A percentile compares a stretch with the other conserved stretches of the same genome.
phyloP scores from a whole-genome alignment of 179 eudicot genomes.

The Nepenthes alata region DNA sequence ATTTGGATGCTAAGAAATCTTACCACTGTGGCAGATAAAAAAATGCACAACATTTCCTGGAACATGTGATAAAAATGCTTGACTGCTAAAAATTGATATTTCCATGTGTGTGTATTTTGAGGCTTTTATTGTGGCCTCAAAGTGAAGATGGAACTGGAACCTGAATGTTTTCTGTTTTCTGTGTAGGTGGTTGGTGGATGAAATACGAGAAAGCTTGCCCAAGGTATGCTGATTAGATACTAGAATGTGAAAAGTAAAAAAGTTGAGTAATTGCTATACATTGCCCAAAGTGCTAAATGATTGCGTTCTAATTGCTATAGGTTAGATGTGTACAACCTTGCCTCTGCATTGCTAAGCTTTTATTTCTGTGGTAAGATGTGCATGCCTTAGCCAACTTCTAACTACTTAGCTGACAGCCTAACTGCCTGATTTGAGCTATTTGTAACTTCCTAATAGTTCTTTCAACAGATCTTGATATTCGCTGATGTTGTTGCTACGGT shows the following conservation, averaged over 20 bases:
- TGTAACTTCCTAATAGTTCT: too few species aligned
- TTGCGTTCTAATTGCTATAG: too few species aligned
- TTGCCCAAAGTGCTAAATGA: too few species aligned
- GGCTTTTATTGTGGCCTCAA: background rate
- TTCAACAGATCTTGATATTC: too few species aligned
- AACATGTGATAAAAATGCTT: background rate
- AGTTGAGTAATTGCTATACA: background rate
- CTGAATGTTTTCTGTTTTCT: constrained; percentile 3
- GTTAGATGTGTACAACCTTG: too few species aligned
- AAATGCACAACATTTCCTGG: too few species aligned
- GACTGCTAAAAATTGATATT: background rate
- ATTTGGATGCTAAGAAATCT: background rate
- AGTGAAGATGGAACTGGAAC: background rate
- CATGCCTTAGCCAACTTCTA: too few species aligned
- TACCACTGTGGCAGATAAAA: background rate
- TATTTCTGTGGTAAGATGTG: too few species aligned
- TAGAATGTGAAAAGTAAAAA: background rate
- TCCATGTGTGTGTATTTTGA: background rate
- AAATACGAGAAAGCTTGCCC: constrained; percentile 77
- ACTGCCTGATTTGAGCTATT: too few species aligned
- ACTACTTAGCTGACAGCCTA: too few species aligned
- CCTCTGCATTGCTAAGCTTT: too few species aligned
- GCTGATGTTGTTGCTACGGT: too few species aligned
- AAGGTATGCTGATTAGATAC: constrained; percentile 38
- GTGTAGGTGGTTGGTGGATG: constrained; percentile 90